Base-by-base conservation (phyloP, 139 green algal species). In the Picochlorum costavermella region DNA sequence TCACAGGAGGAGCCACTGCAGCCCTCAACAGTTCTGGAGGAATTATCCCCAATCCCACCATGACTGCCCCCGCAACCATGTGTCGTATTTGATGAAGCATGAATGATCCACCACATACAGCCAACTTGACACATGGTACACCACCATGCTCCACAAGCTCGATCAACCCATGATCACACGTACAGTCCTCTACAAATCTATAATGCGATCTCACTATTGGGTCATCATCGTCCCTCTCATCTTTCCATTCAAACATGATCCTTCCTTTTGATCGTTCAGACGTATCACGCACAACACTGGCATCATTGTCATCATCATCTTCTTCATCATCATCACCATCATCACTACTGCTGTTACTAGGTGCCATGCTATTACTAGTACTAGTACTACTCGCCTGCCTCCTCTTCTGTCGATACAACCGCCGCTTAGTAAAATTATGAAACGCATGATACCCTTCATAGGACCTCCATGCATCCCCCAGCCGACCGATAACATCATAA, bases 11-110 rank as follows among this genome's bases (percentile, higher is more conserved):
- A n/a, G 69, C 61, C 46, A 95, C 63, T 0, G 76, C 80, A 16
- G 83, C 80, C 16, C 72, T 46, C n/a, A 93, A 60, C 50, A 87
- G 69, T n/a, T 77, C 80, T 30, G 81, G 25, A 2, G 82, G 77
- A 9, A 94, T 49, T 40, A 68, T 30, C 28, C 81, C 80, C 1
- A 75, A 68, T 17, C 79, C 82, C 17, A 89, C 81, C 4, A 76
- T 73, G 33, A 88, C 76, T 29, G 82, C 87, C 6, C 76, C 63
- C 8, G 81, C 87, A 45, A 95, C 78, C 87, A 93, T 92, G 69
- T 89, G 72, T 0, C 86, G 60, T 37, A 87, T 86, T 72, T 92
- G 86, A 61, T 92, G 81, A 29, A 90, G 69, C 82, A 92, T 91
- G 73, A 90, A 92, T 28, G 68, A 84, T 43, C 73, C 50, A 50